These are phyloP conservation scores for Pseudozyma sp. DNA, from an alignment of 1,284 basidiomycete species.

Conservation along the genomic window DNA sequence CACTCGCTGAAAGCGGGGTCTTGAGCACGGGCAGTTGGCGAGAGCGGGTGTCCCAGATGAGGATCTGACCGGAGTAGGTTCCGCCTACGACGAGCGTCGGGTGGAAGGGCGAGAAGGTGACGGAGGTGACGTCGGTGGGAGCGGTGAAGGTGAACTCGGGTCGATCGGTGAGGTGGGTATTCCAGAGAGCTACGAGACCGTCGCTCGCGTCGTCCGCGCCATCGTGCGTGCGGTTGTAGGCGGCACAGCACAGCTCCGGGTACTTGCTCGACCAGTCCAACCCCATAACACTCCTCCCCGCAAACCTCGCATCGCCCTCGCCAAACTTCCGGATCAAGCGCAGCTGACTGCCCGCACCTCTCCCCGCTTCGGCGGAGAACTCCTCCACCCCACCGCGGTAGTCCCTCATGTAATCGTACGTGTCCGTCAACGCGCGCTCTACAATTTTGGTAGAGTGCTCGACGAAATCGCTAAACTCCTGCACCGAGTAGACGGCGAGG, in stretches of 20 bases:
- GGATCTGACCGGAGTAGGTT: conserved; percentile 96
- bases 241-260: conserved; percentile 91
- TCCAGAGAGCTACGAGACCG: conserved; percentile 97
- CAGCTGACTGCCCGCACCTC: conserved; percentile 23
- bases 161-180: conserved; percentile 89
- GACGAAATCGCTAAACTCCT: conserved; percentile 92
- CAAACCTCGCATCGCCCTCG: conserved; percentile 53
- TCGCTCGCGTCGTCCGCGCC: conserved; percentile 76
- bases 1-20: conserved; percentile 86
- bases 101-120: conserved; percentile 96
- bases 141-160: conserved; percentile 99
- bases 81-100: conserved; percentile 96
- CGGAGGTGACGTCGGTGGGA: conserved; percentile 94
- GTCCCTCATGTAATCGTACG: conserved; percentile 95
- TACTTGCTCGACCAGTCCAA: conserved; percentile 99
- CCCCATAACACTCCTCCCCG: conserved; percentile 92
- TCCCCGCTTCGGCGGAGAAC: conserved; percentile 72
- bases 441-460: conserved; percentile 95
- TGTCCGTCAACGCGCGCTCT: conserved; percentile 93
- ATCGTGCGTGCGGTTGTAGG: conserved; percentile 95
- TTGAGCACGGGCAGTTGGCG: conserved; percentile 90
- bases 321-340: conserved; percentile 52
- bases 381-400: conserved; percentile 85
- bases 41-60: conserved; percentile 98
- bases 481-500: conserved; percentile 80